Evolutionary conservation across 1,284 basidiomycete genomes (phyloP), one percentile per base, ranked within the genome.

Genomic region (Thelephora terrestris): DNA sequence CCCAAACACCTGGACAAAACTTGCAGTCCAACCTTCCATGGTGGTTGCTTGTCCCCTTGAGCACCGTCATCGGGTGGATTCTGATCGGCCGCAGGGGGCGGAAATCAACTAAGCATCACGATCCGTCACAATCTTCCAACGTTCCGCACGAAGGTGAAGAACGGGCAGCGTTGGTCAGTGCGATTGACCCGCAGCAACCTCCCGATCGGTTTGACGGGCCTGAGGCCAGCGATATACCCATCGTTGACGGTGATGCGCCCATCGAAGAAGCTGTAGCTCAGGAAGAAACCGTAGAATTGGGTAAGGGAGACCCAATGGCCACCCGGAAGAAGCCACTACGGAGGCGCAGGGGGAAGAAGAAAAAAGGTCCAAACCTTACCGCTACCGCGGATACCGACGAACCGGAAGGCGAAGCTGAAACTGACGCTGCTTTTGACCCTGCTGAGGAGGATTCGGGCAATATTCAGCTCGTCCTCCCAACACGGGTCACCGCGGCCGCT

Each of bases 261-360:
- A 47, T 35, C 1, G 45, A 44, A 12, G 65, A 66, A 5, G 46
- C 49, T 6, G 53, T 59, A 36, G 70, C 68, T 52, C 61, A 60
- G 18, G 66, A 68, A 6, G 71, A 46, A 1, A 63, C 70, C 5
- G 70, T 57, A 0, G 80, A 81, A 7, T 80, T 81, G 3, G 79
- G 74, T 47, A 81, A 83, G 49, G 78, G 69, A 29, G 79, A 73
- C 27, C 62, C 57, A 17, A 67, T 68, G 7, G 68, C 67, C 7
- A 67, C 70, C 48, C 53, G 14, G 49, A 49, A 21, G 46, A 50
- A 42, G 45, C 17, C 14, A 43, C 25, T 7, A n/a, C 51, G 35
- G 34, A 50, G 52, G 37, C 52, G 42, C 53, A 56, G 48, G 55
- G 50, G 52, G 48, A 55, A 44, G 50, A 50, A 34, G 44, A 44